Evolutionary conservation across 805 yeast genomes (phyloP), one percentile per base, ranked within the genome.

Genomic region (Candida ponderosae): DNA sequence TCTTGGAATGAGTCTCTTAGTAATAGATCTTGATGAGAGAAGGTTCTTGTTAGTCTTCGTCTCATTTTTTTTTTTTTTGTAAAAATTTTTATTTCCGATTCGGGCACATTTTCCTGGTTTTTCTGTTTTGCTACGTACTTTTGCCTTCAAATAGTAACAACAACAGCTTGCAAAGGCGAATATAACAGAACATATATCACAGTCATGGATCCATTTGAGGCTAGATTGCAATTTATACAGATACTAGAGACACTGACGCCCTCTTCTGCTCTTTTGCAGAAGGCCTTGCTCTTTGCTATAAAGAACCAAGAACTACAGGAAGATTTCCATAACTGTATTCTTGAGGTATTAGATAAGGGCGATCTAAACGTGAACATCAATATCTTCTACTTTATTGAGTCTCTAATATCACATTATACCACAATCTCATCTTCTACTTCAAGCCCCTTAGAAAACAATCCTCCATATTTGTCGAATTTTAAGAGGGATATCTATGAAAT

Each of bases 201-300:
- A 23, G 33, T 13, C 14, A 86, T 89, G 95, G 96, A 89, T 54
- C 79, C 96, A 1, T 85, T 90, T 56, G 96, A 86, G 51, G 88
- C 89, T 5, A 72, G 90, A 40, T 62, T 86, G 33, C 82, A 81
- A 57, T 81, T 89, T 49, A 68, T 76, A 6, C 84, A 79, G 47
- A 72, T 78, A 32, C 65, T 89, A 38, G 70, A 78, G 46, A 57
- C 68, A 6, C 62, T 90, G 31, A 79, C 76, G 31, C 89, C 95
- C 0, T 71, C 87, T 1, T 60, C 65, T 35, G 72, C 61, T 46
- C 63, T 65, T n/a, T 62, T 76, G 24, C 57, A 37, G 35, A 51
- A 50, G 45, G 54, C 50, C 29, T 38, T 43, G 19, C 38, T 39
- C 34, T 48, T 75, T 53, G 74, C 84, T 2, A 56, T 79, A 42